phyloP scores from a whole-genome alignment of 768 basidiomycete species.

The Tricholoma furcatifolium region DNA sequence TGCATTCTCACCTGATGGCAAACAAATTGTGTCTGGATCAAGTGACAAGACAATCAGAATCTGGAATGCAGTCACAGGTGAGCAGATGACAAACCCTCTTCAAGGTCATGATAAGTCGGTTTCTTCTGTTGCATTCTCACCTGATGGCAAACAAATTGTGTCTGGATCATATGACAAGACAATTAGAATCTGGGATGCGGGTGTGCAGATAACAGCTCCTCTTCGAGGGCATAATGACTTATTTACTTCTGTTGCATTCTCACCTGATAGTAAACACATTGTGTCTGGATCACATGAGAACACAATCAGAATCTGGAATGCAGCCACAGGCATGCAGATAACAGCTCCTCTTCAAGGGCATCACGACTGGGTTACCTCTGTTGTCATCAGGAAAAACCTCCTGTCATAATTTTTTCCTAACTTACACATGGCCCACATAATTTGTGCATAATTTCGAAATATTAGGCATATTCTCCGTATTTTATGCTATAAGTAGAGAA shows the following conservation, averaged over 20 bases:
- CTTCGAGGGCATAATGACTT: constrained; percentile 3
- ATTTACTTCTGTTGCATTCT: constrained; percentile 15
- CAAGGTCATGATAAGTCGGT: background rate
- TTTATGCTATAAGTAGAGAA: no score
- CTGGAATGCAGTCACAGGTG: no score
- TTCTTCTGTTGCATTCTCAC: constrained; percentile 15
- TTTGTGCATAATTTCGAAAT: no score
- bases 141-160: constrained; percentile 18
- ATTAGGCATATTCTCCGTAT: no score
- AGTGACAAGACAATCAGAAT: background rate
- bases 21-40: background rate
- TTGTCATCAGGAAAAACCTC: no score
- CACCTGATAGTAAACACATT: constrained; percentile 14
- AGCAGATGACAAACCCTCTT: no score
- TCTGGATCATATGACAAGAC: constrained; percentile 19
- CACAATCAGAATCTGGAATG: background rate
- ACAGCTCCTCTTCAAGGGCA: no score
- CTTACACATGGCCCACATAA: no score
- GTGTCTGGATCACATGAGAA: background rate
- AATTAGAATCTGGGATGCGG: constrained; percentile 17
- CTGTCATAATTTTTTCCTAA: no score
- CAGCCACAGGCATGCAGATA: no score
- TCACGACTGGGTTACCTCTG: no score
- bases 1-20: constrained; percentile 19
- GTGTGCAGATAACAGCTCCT: no score